Percentiles rank a stretch among this genome's conserved stretches.
Evolutionary conservation across 2,329 filamentous ascomycete genomes (phyloP).

Genomic region (Dothideomycetidae sp.): DNA sequence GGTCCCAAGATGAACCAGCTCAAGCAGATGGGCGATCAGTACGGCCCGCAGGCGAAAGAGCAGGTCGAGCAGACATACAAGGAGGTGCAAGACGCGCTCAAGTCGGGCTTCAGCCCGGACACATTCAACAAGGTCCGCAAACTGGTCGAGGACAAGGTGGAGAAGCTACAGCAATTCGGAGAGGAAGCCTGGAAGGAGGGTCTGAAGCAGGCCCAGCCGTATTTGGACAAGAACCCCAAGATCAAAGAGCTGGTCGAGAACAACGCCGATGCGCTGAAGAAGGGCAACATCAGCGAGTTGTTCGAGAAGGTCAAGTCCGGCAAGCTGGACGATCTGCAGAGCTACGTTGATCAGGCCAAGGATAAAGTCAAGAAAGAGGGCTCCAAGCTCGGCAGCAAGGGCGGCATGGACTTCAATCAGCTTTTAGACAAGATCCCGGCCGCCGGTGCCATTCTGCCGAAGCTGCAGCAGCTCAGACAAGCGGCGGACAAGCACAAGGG

Average conservation of each 20-base stretch:
- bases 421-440: slow-evolving; percentile 53
- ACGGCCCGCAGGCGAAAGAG: slow-evolving; percentile 65
- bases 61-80: slow-evolving; percentile 33
- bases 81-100: slow-evolving; percentile 15
- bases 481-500: slow-evolving; percentile 53
- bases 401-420: slow-evolving; percentile 35
- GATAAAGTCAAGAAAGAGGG: slow-evolving; percentile 44
- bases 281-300: slow-evolving; percentile 50
- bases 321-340: slow-evolving; percentile 43
- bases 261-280: slow-evolving; percentile 53
- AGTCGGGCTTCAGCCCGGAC: slow-evolving; percentile 44
- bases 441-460: slow-evolving; percentile 49
- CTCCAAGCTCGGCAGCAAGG: neutral
- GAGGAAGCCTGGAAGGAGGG: slow-evolving; percentile 61
- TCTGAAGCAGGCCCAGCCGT: slow-evolving; percentile 54
- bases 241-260: slow-evolving; percentile 58
- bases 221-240: slow-evolving; percentile 63
- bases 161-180: slow-evolving; percentile 52
- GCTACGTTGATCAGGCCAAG: slow-evolving; percentile 45
- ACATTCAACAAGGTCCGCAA: slow-evolving; percentile 42
- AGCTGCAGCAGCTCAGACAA: slow-evolving; percentile 50
- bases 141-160: slow-evolving; percentile 54
- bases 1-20: slow-evolving; percentile 54
- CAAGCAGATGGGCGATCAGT: slow-evolving; percentile 53
- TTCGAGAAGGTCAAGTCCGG: slow-evolving; percentile 50